A percentile compares a stretch with the other conserved stretches of the same genome.
Evolutionary conservation across 129 eudicot species (phyloP).

Genomic region (Centella asiatica): DNA sequence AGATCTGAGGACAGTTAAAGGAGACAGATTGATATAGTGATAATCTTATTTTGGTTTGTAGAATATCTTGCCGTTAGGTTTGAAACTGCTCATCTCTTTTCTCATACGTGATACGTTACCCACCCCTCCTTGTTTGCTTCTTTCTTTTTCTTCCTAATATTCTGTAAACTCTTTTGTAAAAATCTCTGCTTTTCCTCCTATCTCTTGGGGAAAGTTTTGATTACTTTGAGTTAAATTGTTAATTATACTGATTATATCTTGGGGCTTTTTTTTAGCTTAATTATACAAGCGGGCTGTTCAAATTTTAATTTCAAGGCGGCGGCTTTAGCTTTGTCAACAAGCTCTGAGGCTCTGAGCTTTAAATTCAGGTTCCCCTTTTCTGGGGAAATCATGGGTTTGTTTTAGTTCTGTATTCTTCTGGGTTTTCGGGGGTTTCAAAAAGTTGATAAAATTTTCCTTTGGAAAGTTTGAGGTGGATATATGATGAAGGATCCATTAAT

Average conservation of each 20-base stretch:
- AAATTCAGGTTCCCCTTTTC: background rate
- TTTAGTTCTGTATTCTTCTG: conserved; percentile 1
- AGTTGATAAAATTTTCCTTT: background rate
- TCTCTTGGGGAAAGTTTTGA: background rate
- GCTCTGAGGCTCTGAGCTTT: conserved; percentile 2
- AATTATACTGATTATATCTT: background rate
- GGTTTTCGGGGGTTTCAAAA: background rate
- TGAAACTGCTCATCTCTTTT: background rate
- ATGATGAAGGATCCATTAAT: conserved; percentile 11
- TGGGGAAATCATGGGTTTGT: conserved; percentile 8
- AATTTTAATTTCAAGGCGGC: background rate
- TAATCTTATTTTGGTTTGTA: conserved; percentile 9
- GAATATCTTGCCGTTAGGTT: background rate
- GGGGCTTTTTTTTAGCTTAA: background rate
- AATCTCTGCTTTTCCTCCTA: too few relatives aligned
- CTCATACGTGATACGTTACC: conserved; percentile 12
- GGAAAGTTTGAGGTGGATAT: background rate
- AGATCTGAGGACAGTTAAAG: conserved; percentile 11
- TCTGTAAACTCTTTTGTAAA: background rate
- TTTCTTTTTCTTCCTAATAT: too few relatives aligned
- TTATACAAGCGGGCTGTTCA: background rate
- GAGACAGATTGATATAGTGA: background rate
- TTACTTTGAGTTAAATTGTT: background rate
- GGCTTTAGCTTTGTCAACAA: background rate
- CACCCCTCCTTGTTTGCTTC: too few relatives aligned